Evolutionary conservation across 2,329 filamentous ascomycete species (phyloP).

Genomic region (Amauroascus niger): DNA sequence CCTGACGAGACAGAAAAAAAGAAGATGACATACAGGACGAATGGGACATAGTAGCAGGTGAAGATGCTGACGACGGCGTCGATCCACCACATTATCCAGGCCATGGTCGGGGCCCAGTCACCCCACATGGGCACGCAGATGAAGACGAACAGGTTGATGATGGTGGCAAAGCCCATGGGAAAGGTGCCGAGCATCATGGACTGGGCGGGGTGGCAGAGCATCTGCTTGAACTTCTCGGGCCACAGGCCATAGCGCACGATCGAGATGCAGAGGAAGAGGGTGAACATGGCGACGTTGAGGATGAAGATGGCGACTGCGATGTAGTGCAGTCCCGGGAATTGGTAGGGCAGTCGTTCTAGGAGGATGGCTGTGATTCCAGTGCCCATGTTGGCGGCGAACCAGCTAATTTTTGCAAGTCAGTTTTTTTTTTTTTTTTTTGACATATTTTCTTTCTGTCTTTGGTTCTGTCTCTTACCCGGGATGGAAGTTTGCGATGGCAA

Average conservation of each 20-base stretch:
- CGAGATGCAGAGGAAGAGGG: conserved; percentile 46
- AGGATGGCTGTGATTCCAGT: conserved; percentile 58
- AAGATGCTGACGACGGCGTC: conserved; percentile 39
- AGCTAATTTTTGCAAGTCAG: conserved; percentile 22
- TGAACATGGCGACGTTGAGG: conserved; percentile 52
- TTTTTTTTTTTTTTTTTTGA: neutral
- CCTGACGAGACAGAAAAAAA: neutral
- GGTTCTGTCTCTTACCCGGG: conserved; percentile 13
- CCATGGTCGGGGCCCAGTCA: conserved; percentile 39
- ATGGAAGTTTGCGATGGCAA: conserved; percentile 17
- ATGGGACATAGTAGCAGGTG: conserved; percentile 41
- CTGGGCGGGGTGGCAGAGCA: conserved; percentile 55
- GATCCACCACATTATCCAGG: conserved; percentile 44
- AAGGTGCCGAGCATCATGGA: conserved; percentile 56
- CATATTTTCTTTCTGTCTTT: neutral
- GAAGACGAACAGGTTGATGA: conserved; percentile 53
- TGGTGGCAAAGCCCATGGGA: conserved; percentile 56
- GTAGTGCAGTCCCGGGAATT: conserved; percentile 48
- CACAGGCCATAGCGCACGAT: conserved; percentile 52
- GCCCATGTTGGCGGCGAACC: conserved; percentile 56
- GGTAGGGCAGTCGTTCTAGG: conserved; percentile 53
- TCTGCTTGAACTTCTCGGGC: conserved; percentile 52
- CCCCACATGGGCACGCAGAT: conserved; percentile 50
- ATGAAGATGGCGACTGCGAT: conserved; percentile 52
- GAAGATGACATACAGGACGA: conserved; percentile 42